Conservation (phyloP, 202 grass and related monocot species). For the Bolboschoenoplectus hybrid region DNA sequence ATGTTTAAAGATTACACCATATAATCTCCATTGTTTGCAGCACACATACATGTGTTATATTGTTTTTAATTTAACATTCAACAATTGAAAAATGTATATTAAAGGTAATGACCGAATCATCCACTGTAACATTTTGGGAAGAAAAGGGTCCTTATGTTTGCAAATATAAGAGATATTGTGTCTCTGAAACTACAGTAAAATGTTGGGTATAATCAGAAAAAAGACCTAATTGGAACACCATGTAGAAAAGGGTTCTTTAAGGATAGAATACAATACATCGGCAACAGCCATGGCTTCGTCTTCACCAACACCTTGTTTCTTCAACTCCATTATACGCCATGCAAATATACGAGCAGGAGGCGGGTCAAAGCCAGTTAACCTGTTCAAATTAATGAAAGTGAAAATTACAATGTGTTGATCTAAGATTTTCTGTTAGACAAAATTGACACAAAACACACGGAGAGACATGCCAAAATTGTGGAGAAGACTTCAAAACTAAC, state of each 20-base stretch:
- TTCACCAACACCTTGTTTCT: constrained; percentile 61
- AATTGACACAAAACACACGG: not conserved
- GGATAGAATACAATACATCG: constrained; percentile 57
- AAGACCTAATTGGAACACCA: not conserved
- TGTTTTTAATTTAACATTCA: not conserved
- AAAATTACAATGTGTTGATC: not conserved
- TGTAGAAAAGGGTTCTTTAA: constrained; percentile 11
- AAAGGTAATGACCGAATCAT: not conserved
- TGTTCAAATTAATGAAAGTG: constrained; percentile 42
- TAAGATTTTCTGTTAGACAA: not conserved
- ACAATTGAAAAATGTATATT: not conserved
- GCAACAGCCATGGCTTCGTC: constrained; percentile 67
- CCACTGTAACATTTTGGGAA: not conserved
- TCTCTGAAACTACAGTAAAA: not conserved
- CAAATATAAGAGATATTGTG: not conserved
- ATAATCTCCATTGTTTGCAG: not conserved
- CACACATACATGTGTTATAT: not conserved
- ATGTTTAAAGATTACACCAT: not conserved
- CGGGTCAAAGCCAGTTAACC: constrained; percentile 78
- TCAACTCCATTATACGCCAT: constrained; percentile 82
- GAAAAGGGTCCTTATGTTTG: not conserved
- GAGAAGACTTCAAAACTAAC: not conserved
- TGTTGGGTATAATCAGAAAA: not conserved
- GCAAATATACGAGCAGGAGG: constrained; percentile 87
- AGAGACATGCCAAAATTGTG: not conserved